These are phyloP conservation scores for Globisporangium lucens DNA, from an alignment of 352 stramenopile species.

Conservation along the genomic window DNA sequence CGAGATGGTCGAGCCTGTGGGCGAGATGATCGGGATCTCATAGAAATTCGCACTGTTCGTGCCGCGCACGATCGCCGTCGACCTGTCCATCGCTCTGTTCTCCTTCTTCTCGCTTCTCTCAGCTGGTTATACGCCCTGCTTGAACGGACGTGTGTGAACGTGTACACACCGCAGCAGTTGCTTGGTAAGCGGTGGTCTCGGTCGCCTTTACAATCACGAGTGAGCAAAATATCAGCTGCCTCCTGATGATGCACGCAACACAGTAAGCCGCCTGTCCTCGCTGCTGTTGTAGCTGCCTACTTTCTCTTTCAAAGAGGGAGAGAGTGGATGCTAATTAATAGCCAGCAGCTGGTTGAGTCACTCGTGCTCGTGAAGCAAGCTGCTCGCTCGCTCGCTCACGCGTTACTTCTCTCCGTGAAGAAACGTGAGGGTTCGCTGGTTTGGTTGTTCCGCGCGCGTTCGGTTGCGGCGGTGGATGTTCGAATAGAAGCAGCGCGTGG, in stretches of 20 bases:
- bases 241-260: neutral
- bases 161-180: constrained; percentile 1
- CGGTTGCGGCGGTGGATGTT: neutral
- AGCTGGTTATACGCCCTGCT: constrained; percentile 4
- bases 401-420: neutral
- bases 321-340: neutral
- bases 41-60: constrained; percentile 63
- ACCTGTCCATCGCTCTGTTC: constrained; percentile 27
- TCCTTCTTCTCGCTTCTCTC: neutral
- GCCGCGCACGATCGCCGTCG: constrained; percentile 48
- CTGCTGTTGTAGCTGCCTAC: neutral
- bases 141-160: neutral
- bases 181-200: neutral
- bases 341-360: neutral
- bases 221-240: neutral
- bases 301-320: neutral
- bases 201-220: neutral
- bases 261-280: constrained; percentile 1
- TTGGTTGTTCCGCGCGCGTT: constrained; percentile 5
- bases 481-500: neutral
- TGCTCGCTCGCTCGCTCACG: neutral
- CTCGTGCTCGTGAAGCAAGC: neutral
- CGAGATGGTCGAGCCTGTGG: constrained; percentile 14
- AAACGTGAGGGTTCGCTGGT: neutral
- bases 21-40: constrained; percentile 38